These are phyloP conservation scores for Malassezia equina DNA, from an alignment of 1,284 basidiomycete species.

Conservation along the genomic window DNA sequence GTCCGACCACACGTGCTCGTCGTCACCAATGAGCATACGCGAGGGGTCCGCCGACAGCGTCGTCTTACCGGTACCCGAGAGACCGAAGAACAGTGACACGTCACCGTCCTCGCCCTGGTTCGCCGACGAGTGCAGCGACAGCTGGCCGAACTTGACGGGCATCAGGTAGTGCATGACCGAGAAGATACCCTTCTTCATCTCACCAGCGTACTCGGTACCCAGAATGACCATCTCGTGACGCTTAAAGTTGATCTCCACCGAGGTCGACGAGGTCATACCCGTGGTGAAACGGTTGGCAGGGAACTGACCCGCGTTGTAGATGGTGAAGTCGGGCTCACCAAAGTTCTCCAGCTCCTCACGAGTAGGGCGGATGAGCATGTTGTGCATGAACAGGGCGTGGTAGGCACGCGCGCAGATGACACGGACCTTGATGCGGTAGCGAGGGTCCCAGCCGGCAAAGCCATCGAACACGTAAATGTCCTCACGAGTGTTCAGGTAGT, in stretches of 20 bases:
- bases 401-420: constrained; percentile 97
- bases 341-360: constrained; percentile 86
- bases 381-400: constrained; percentile 93
- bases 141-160: constrained; percentile 95
- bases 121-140: constrained; percentile 97
- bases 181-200: constrained; percentile 99
- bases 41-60: constrained; percentile 45
- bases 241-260: constrained; percentile 99
- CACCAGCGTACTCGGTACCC: constrained; percentile 97
- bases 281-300: constrained; percentile 99
- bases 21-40: constrained; percentile 44
- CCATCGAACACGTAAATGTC: constrained; percentile 99
- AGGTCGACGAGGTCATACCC: constrained; percentile 97
- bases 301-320: constrained; percentile 99
- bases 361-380: constrained; percentile 95
- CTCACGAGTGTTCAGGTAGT: constrained; percentile 91
- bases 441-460: constrained; percentile 95
- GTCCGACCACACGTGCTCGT: constrained; percentile 48
- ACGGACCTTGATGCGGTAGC: constrained; percentile 99
- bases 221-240: constrained; percentile 99
- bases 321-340: constrained; percentile 98
- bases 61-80: constrained; percentile 96
- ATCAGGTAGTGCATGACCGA: constrained; percentile 99
- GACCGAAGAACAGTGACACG: constrained; percentile 97
- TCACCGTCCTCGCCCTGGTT: constrained; percentile 87